These are phyloP conservation scores for Giardia muris DNA, from an alignment of 208 protist genomes.

Conservation along the genomic window DNA sequence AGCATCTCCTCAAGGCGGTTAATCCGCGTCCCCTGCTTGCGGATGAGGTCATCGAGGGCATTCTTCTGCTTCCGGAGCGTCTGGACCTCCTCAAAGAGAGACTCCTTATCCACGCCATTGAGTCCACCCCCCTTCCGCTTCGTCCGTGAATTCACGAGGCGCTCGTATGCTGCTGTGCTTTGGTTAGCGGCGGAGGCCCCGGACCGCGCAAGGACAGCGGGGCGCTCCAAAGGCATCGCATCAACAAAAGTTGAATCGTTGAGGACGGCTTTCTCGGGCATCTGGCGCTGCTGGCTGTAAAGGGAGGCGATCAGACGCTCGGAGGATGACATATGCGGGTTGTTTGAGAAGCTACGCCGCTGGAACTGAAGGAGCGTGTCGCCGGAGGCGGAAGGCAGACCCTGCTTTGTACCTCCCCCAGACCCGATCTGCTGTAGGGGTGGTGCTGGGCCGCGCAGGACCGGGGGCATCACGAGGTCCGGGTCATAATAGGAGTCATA, in stretches of 20 bases:
- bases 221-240: neutral
- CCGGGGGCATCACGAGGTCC: neutral
- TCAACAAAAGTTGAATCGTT: neutral
- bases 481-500: neutral
- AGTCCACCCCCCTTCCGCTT: neutral
- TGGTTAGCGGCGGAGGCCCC: neutral
- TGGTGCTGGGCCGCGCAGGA: neutral
- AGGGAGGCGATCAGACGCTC: neutral
- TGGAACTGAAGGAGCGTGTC: neutral
- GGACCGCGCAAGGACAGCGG: too few species aligned
- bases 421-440: neutral
- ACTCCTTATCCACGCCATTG: neutral
- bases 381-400: neutral
- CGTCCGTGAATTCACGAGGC: neutral
- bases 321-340: neutral
- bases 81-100: neutral
- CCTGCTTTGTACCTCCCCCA: too few species aligned
- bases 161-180: neutral
- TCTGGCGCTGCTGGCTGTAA: neutral
- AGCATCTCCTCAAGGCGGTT: neutral
- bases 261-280: neutral
- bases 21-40: neutral
- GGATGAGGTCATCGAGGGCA: neutral
- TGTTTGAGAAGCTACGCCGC: neutral
- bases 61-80: conserved; percentile 7